Percentiles rank a stretch among this genome's conserved stretches.
These are phyloP conservation scores for Aspergillus jensenii DNA, from an alignment of 2,329 filamentous ascomycete species.

Conservation along the genomic window DNA sequence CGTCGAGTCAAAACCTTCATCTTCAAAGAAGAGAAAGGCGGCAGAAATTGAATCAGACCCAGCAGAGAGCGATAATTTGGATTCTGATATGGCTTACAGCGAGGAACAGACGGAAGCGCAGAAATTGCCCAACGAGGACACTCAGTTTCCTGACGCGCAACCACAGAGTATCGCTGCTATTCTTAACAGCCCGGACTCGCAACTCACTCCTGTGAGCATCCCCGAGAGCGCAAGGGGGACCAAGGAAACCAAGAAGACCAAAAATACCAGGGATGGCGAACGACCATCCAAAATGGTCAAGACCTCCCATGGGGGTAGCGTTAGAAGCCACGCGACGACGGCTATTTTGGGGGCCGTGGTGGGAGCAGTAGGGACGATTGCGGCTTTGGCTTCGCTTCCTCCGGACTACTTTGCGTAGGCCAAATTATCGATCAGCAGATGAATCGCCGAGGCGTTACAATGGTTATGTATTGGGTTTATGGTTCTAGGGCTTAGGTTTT, in stretches of 20 bases:
- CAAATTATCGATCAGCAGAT: not conserved
- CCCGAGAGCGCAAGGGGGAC: conserved; percentile 14
- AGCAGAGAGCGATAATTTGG: not conserved
- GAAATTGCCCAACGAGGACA: conserved; percentile 5
- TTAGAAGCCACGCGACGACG: conserved; percentile 40
- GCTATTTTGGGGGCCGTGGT: conserved; percentile 42
- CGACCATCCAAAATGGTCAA: conserved; percentile 31
- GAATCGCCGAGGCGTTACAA: not conserved
- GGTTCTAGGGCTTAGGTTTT: not conserved
- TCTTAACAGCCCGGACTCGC: conserved; percentile 7
- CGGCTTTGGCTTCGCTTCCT: conserved; percentile 42
- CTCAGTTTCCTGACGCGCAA: conserved; percentile 27
- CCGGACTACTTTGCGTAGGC: conserved; percentile 42
- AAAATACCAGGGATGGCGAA: conserved; percentile 20
- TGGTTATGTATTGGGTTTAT: conserved; percentile 2
- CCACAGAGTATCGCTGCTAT: conserved; percentile 15
- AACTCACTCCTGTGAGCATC: conserved; percentile 3
- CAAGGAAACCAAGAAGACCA: conserved; percentile 11
- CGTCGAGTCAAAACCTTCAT: not conserved
- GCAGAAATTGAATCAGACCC: conserved; percentile 24
- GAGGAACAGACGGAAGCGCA: not conserved
- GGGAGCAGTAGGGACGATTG: conserved; percentile 43
- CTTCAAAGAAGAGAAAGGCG: conserved; percentile 30
- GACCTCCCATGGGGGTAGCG: conserved; percentile 15
- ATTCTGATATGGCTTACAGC: not conserved